Percentiles rank a stretch among this genome's conserved stretches.
Conservation (phyloP, 495 filamentous ascomycete genomes). For the Penicillium lividum region DNA sequence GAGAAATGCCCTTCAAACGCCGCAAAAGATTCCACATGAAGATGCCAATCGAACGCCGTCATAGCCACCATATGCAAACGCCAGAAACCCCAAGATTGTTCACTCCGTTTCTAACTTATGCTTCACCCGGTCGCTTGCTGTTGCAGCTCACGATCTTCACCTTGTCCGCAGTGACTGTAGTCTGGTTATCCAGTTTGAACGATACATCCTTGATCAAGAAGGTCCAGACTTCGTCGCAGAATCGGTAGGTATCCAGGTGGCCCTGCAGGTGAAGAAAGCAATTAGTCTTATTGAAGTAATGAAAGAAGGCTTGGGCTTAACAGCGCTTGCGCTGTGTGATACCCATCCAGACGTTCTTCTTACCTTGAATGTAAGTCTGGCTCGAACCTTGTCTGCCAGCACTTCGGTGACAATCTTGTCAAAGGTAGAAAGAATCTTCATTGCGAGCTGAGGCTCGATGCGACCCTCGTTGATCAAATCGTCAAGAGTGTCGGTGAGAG, state of each 20-base stretch:
- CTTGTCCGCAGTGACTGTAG: slow-evolving; percentile 66
- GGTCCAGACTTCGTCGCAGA: slow-evolving; percentile 99
- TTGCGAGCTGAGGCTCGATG: slow-evolving; percentile 96
- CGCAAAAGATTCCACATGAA: slow-evolving; percentile 15
- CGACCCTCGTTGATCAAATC: slow-evolving; percentile 87
- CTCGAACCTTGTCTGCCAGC: slow-evolving; percentile 85
- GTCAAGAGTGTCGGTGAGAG: slow-evolving; percentile 94
- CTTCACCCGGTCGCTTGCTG: slow-evolving; percentile 78
- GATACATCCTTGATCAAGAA: slow-evolving; percentile 98
- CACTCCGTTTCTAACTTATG: slow-evolving; percentile 26
- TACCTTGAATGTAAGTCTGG: slow-evolving; percentile 95
- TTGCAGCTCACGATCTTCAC: slow-evolving; percentile 98
- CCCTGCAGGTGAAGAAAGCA: slow-evolving; percentile 57
- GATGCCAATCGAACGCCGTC: slow-evolving; percentile 25
- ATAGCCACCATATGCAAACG: slow-evolving; percentile 17
- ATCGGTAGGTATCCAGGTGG: slow-evolving; percentile 97
- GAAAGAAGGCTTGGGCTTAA: not conserved
- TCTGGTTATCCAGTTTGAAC: slow-evolving; percentile 90
- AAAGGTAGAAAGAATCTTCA: slow-evolving; percentile 94
- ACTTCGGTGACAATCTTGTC: slow-evolving; percentile 87
- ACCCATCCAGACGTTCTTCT: slow-evolving; percentile 12
- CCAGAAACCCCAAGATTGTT: slow-evolving; percentile 7
- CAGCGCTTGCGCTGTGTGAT: not conserved
- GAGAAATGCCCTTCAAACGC: slow-evolving; percentile 13
- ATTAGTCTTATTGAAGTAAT: slow-evolving; percentile 14